These are phyloP conservation scores for Allium cepa DNA, from an alignment of 106 monocot species.

Conservation along the genomic window DNA sequence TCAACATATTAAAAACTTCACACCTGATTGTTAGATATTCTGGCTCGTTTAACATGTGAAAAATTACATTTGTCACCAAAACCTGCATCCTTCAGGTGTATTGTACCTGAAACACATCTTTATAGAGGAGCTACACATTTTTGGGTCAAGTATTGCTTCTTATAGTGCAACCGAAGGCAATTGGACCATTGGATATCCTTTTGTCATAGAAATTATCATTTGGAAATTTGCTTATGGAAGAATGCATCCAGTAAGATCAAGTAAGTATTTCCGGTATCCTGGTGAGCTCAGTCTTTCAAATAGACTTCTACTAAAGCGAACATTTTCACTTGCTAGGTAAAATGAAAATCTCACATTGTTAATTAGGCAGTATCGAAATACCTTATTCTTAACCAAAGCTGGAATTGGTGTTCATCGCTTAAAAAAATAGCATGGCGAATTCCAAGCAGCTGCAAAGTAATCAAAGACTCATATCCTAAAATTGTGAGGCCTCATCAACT, in stretches of 20 bases:
- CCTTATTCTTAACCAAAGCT: constrained; percentile 23
- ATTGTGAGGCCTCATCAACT: constrained; percentile 46
- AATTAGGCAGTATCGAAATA: background rate
- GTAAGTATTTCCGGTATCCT: constrained; percentile 11
- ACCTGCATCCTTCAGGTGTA: constrained; percentile 36
- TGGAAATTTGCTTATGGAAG: constrained; percentile 25
- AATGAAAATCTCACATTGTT: background rate
- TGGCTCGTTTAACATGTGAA: constrained; percentile 45
- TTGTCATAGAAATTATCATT: constrained; percentile 20
- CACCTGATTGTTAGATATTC: constrained; percentile 16
- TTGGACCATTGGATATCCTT: constrained; percentile 24
- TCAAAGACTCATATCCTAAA: constrained; percentile 29
- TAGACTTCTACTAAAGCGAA: constrained; percentile 15
- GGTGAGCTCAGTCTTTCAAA: constrained; percentile 16
- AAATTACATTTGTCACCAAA: constrained; percentile 48
- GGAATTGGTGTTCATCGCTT: constrained; percentile 29
- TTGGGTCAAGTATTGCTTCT: constrained; percentile 6
- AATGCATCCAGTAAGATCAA: constrained; percentile 29
- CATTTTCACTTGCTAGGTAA: constrained; percentile 6
- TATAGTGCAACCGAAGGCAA: constrained; percentile 9
- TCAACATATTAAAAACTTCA: too few relatives aligned
- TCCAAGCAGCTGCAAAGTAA: constrained; percentile 20
- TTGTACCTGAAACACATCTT: constrained; percentile 33
- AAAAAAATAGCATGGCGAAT: constrained; percentile 20
- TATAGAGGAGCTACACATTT: constrained; percentile 22